Conservation (phyloP, 805 yeast species). For the Yamadazyma phyllophila region DNA sequence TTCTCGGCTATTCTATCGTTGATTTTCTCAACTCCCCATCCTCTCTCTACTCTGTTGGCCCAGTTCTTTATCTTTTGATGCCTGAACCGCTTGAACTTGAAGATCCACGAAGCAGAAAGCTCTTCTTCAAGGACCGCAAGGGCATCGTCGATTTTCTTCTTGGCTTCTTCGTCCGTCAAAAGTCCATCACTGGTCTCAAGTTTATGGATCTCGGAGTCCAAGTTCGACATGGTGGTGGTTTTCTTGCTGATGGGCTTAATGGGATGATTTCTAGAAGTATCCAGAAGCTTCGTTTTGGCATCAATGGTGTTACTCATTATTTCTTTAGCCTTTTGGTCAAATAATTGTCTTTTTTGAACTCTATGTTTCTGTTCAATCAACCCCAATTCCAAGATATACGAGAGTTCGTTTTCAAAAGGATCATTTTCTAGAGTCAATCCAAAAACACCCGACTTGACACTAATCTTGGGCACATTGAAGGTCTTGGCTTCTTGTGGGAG, state of each 20-base stretch:
- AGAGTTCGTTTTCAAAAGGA: conserved; percentile 78
- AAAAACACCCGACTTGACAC: conserved; percentile 53
- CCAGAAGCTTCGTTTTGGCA: background rate
- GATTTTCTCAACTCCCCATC: conserved; percentile 37
- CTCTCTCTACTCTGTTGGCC: conserved; percentile 22
- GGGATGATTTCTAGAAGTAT: background rate
- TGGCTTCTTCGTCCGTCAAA: conserved; percentile 24
- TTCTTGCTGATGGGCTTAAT: background rate
- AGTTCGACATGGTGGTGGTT: background rate
- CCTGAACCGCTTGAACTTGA: conserved; percentile 27
- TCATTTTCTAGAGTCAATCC: conserved; percentile 78
- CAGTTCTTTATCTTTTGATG: conserved; percentile 22
- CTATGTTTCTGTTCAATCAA: conserved; percentile 62
- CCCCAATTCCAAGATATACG: conserved; percentile 65
- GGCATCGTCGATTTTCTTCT: conserved; percentile 25
- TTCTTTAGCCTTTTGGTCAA: conserved; percentile 27
- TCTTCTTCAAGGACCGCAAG: conserved; percentile 23
- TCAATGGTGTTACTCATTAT: conserved; percentile 16
- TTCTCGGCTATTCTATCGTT: conserved; percentile 28
- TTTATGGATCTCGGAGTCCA: conserved; percentile 4
- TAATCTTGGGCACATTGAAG: conserved; percentile 52
- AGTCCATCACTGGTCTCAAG: background rate
- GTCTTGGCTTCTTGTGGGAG: conserved; percentile 39
- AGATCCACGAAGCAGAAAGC: conserved; percentile 34
- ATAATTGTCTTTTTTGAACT: conserved; percentile 44